Percentiles rank a stretch among this genome's conserved stretches.
These are phyloP conservation scores for Ustilago cynodontis DNA, from an alignment of 1,284 basidiomycete genomes.

Conservation along the genomic window DNA sequence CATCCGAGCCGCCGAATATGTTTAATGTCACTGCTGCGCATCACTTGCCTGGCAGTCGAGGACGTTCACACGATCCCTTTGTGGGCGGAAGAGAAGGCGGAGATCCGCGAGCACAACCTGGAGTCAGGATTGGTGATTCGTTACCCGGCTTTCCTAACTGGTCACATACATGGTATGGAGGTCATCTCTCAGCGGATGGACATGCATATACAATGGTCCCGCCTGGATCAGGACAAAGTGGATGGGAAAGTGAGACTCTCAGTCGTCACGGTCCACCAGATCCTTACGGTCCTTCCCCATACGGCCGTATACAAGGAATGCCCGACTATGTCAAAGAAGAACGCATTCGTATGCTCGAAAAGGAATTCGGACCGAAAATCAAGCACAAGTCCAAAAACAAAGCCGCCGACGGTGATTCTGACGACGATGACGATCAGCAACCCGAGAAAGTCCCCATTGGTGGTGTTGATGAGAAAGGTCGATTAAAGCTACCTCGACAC, in stretches of 20 bases:
- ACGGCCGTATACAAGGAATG: constrained; percentile 17
- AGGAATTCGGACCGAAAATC: constrained; percentile 59
- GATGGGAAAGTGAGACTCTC: constrained; percentile 62
- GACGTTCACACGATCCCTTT: constrained; percentile 19
- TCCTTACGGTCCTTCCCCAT: constrained; percentile 21
- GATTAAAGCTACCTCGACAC: constrained; percentile 38
- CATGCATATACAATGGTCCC: constrained; percentile 62
- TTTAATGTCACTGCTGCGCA: constrained; percentile 54
- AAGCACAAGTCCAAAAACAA: constrained; percentile 36
- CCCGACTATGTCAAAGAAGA: constrained; percentile 58
- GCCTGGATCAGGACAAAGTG: constrained; percentile 50
- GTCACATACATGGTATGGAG: constrained; percentile 60
- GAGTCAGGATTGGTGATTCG: constrained; percentile 34
- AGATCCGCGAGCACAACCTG: constrained; percentile 4
- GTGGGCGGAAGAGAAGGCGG: not conserved
- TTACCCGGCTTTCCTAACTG: constrained; percentile 55
- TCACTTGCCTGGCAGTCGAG: constrained; percentile 36
- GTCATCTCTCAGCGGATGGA: constrained; percentile 62
- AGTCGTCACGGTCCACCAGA: constrained; percentile 19
- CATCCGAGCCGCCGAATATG: constrained; percentile 46
- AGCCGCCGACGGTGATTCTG: constrained; percentile 12
- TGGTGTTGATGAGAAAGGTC: constrained; percentile 41
- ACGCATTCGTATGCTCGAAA: constrained; percentile 61
- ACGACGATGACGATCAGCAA: constrained; percentile 38
- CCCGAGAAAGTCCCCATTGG: constrained; percentile 38